Evolutionary conservation across 2,329 filamentous ascomycete species (phyloP), one percentile per base, ranked within the genome.

Genomic region (Fusarium xylarioides): DNA sequence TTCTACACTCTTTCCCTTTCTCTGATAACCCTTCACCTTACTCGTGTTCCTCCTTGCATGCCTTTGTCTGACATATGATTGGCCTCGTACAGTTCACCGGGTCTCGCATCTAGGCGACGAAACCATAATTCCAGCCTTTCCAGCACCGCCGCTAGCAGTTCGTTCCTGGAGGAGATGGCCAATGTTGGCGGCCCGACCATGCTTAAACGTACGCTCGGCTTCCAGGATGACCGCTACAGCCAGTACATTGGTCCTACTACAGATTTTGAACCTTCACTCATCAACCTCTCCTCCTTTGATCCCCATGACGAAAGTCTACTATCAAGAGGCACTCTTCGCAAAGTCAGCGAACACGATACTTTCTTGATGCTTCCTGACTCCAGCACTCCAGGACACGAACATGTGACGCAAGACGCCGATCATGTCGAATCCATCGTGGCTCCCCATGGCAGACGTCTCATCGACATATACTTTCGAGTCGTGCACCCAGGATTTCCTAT

Each of bases 241-340:
- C 92, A 94, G 82, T 94, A 95, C 79, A 93, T 96, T 76, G 93
- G 93, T 32, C 90, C 92, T 65, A 95, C 93, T 56, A 95, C 93
- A 56, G 92, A 95, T 77, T 94, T 95, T 79, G 93, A 96, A 80
- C 92, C 93, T 21, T 91, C 91, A n/a, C 86, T 96, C 61, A 93
- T 95, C 82, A 93, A 93, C 76, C 86, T 95, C 28, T 95, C 93
- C 28, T 87, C 91, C 11, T 95, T 95, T 81, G 92, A 95, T 82
- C 91, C 91, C 35, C 91, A 93, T 79, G 93, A 95, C 84, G 93
- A 95, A 83, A 95, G 92, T 78, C 88, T 92, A 28, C 86, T 94
- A 64, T 89, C 92, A 43, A 85, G 90, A 74, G 90, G 90, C 35
- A 90, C 88, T 10, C 87, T 95, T 66, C 88, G 93, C 77, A 92